Evolutionary conservation across 2,329 filamentous ascomycete genomes (phyloP), one percentile per base, ranked within the genome.

Genomic region (Alternaria sp.): DNA sequence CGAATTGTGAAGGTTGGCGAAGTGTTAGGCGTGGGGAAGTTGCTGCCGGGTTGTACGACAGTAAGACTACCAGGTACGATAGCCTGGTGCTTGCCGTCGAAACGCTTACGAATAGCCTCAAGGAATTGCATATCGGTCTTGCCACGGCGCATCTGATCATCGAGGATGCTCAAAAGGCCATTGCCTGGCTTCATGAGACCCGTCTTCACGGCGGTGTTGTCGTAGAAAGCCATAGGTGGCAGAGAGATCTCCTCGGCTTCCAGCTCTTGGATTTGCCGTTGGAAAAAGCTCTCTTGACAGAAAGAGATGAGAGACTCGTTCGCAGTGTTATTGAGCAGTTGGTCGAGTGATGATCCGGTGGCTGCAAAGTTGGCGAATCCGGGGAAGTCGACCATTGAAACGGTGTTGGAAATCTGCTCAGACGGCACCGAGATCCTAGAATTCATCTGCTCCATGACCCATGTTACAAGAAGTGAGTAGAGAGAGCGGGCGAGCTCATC

Each of bases 341-440:
- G 95, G 68, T 99, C 95, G 10, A 99, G 85, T 0, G 90, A 87
- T 2, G 93, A 97, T 18, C 90, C 89, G 0, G 95, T 97, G 0
- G 93, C 89, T 0, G 90, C 86, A 62, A 92, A 89, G 77, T 96
- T 93, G 12, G 93, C 86, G 77, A 99, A 99, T 20, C 95, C 95
- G 0, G 95, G 95, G 81, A 99, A 99, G 78, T 99, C 95, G 54
- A 99, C 90, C 54, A 99, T 89, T 5, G 94, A 97, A 58, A 99
- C 87, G 0, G 95, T 99, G 82, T 99, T 99, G 57, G 89, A 91
- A 57, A 99, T 92, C 20, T 90, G 84, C 54, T 97, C 94, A 72
- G 98, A 94, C 0, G 89, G 83, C 0, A 94, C 93, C 73, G 94
- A 98, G 9, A 96, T 87, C 64, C 88, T 89, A 77, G 97, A 91